Percentiles rank a stretch among this genome's conserved stretches.
Evolutionary conservation across 2,329 filamentous ascomycete genomes (phyloP).

Genomic region (Mariannaea elegans): DNA sequence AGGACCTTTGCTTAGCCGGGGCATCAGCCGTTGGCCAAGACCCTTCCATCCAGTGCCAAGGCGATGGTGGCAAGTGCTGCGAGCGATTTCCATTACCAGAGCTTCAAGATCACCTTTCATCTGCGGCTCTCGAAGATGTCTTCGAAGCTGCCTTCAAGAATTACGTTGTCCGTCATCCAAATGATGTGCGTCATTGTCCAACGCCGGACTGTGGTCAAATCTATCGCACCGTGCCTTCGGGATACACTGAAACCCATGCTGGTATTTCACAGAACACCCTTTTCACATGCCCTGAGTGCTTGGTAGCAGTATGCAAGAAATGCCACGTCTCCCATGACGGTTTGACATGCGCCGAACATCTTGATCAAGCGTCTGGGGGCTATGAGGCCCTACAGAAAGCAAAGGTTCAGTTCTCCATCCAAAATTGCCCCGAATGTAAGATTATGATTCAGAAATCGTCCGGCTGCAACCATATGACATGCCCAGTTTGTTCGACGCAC

Average conservation of each 20-base stretch:
- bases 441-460: slow-evolving; percentile 52
- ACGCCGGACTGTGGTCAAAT: slow-evolving; percentile 53
- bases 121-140: slow-evolving; percentile 45
- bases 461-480: slow-evolving; percentile 59
- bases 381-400: slow-evolving; percentile 38
- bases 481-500: slow-evolving; percentile 50
- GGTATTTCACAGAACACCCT: background rate
- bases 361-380: slow-evolving; percentile 36
- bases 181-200: slow-evolving; percentile 50
- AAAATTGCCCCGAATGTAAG: slow-evolving; percentile 52
- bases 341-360: slow-evolving; percentile 47
- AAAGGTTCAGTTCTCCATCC: slow-evolving; percentile 48
- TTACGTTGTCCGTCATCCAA: slow-evolving; percentile 45
- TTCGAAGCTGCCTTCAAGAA: slow-evolving; percentile 48
- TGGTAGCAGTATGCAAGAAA: slow-evolving; percentile 44
- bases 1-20: slow-evolving; percentile 22
- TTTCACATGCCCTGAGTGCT: slow-evolving; percentile 50
- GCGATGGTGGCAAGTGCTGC: background rate
- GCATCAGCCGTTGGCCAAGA: background rate
- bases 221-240: slow-evolving; percentile 45
- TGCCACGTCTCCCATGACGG: slow-evolving; percentile 47
- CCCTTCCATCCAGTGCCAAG: background rate
- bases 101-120: slow-evolving; percentile 43
- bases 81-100: slow-evolving; percentile 14
- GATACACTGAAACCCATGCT: background rate